Conservation (phyloP, 2,329 filamentous ascomycete species). For the Trichoderma lentiforme region DNA sequence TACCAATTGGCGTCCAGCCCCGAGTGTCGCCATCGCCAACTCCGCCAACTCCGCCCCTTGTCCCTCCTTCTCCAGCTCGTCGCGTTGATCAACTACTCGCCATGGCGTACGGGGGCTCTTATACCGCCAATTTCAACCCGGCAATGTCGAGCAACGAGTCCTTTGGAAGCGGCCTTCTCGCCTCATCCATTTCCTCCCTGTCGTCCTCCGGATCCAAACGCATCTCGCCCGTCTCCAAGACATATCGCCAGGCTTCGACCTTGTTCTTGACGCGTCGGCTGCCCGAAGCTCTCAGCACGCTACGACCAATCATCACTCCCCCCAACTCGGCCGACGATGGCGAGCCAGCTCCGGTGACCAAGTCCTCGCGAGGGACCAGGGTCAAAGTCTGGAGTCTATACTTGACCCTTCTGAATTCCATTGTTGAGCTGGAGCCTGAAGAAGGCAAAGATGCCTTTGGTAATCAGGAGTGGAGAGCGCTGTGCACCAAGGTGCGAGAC, state of each 20-base stretch:
- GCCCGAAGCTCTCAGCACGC: slow-evolving; percentile 80
- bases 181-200: slow-evolving; percentile 68
- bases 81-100: slow-evolving; percentile 15
- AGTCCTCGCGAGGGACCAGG: slow-evolving; percentile 74
- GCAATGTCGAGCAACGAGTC: slow-evolving; percentile 38
- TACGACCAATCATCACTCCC: slow-evolving; percentile 76
- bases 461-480: slow-evolving; percentile 74
- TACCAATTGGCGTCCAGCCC: background rate
- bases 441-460: slow-evolving; percentile 90
- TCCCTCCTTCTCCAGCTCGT: background rate
- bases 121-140: slow-evolving; percentile 44
- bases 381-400: slow-evolving; percentile 98
- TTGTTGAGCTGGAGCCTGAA: slow-evolving; percentile 82
- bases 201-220: slow-evolving; percentile 59
- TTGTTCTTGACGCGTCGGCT: slow-evolving; percentile 92
- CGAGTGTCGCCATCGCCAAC: background rate
- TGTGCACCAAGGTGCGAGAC: slow-evolving; percentile 81
- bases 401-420: slow-evolving; percentile 85
- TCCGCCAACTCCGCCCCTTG: background rate
- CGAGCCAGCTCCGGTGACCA: slow-evolving; percentile 70
- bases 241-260: slow-evolving; percentile 90
- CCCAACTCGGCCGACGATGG: slow-evolving; percentile 46
- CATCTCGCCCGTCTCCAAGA: slow-evolving; percentile 77
- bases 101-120: slow-evolving; percentile 47
- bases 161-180: slow-evolving; percentile 51